A percentile compares a stretch with the other conserved stretches of the same genome.
Conservation (phyloP, 1,139 yeast genomes). For the Diutina mesorugosa region DNA sequence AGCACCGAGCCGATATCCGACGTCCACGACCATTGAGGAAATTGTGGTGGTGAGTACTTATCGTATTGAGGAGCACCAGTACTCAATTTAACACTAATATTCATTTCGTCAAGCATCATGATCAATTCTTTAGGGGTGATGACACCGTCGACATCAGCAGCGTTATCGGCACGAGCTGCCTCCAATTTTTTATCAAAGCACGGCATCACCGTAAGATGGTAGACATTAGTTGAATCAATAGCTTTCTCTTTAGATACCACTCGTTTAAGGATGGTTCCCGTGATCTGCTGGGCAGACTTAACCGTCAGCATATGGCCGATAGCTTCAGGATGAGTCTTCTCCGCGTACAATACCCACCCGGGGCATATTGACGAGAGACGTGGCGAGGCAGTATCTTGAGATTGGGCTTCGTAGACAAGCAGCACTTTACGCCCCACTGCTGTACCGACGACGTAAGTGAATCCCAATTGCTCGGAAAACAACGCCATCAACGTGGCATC, state of each 20-base stretch:
- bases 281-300: conserved; percentile 88
- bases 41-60: background rate
- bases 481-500: conserved; percentile 52
- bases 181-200: conserved; percentile 94
- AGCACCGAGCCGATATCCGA: conserved; percentile 72
- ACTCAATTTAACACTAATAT: conserved; percentile 4
- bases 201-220: conserved; percentile 87
- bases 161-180: conserved; percentile 50
- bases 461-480: conserved; percentile 51
- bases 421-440: conserved; percentile 70
- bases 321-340: conserved; percentile 84
- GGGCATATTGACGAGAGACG: conserved; percentile 68
- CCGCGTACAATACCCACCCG: conserved; percentile 94
- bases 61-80: background rate
- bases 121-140: conserved; percentile 82
- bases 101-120: conserved; percentile 46
- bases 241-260: conserved; percentile 29
- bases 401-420: conserved; percentile 40
- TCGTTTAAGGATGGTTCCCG: conserved; percentile 67
- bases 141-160: conserved; percentile 80
- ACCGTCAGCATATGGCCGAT: conserved; percentile 49
- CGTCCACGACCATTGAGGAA: conserved; percentile 36
- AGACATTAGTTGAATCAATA: conserved; percentile 30
- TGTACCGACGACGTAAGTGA: conserved; percentile 69
- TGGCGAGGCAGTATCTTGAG: conserved; percentile 22